Evolutionary conservation across 2,329 filamentous ascomycete genomes (phyloP).

Genomic region (Chaetothyriales sp.): DNA sequence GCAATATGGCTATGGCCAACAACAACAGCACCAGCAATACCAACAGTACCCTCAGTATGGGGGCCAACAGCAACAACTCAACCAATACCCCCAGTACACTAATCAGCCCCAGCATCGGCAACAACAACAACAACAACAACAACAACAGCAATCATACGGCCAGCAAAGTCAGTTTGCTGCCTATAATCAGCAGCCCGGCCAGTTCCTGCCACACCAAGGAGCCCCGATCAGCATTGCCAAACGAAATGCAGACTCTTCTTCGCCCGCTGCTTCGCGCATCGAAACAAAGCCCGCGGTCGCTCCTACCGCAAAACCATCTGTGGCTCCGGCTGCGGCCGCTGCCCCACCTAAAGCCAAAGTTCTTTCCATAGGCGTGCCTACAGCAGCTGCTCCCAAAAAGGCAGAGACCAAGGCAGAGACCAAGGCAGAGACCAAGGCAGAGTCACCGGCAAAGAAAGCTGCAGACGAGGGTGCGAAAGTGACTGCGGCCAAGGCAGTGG

Average conservation of each 20-base stretch:
- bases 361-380: slow-evolving; percentile 54
- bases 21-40: slow-evolving; percentile 43
- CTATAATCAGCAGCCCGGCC: slow-evolving; percentile 27
- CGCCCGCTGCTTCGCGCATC: slow-evolving; percentile 31
- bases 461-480: slow-evolving; percentile 63
- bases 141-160: slow-evolving; percentile 23
- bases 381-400: slow-evolving; percentile 25
- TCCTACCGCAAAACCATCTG: slow-evolving; percentile 21
- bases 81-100: slow-evolving; percentile 33
- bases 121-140: slow-evolving; percentile 17
- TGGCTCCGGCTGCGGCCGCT: slow-evolving; percentile 16
- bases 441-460: slow-evolving; percentile 36
- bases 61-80: slow-evolving; percentile 30
- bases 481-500: slow-evolving; percentile 76
- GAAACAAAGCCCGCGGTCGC: slow-evolving; percentile 38
- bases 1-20: slow-evolving; percentile 31
- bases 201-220: slow-evolving; percentile 30
- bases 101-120: slow-evolving; percentile 26
- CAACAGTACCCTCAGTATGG: slow-evolving; percentile 44
- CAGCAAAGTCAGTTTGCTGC: slow-evolving; percentile 37
- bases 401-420: slow-evolving; percentile 32
- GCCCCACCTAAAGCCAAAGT: slow-evolving; percentile 47
- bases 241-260: slow-evolving; percentile 33
- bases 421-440: slow-evolving; percentile 36
- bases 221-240: slow-evolving; percentile 31